Base-by-base conservation (phyloP, 371 early-diverging fungal species). In the Rhizomucor pusillus region DNA sequence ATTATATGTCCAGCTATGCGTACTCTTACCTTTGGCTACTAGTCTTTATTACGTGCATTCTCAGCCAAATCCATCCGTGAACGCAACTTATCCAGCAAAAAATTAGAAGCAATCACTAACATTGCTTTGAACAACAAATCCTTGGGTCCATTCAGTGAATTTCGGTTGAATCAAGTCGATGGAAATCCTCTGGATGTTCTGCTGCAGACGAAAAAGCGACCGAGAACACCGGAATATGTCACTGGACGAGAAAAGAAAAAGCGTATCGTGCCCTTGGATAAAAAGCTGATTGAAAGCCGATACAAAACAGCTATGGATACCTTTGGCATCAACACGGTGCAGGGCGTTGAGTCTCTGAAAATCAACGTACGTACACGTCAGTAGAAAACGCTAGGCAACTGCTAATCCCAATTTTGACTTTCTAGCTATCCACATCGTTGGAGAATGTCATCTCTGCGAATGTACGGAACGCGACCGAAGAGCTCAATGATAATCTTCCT, bases 151-250 rank as follows among this genome's bases (percentile, higher is more conserved):
- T 66, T 71, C 54, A 65, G 67, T 41, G 54, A 62, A 12, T 67
- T 79, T n/a, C 54, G 73, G 33, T 51, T 69, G 20, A 69, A 77
- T 36, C 65, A 77, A 18, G 41, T 70, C 3, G 82, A 84, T 52
- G 60, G 66, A n/a, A 81, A 76, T 37, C 82, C 84, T 12, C 64
- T 81, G 18, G 69, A 69, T 35, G 52, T 65, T 22, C 50, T 54
- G 12, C 55, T 62, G 29, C 40, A 23, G 6, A 40, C 50, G 14
- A 56, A 50, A 6, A 41, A 50, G 29, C 35, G 48, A 29, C 29
- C 45, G 5, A 33, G 14, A 14, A 37, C 23, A 11, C 46, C 58
- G 9, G 34, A 24, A 1, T 59, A 67, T 53, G 57, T 63, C 0
- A 49, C 18, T 5, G 47, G 45, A 1, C 56, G 56, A 10, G 67